Percentiles rank a stretch among this genome's conserved stretches.
phyloP scores from a whole-genome alignment of 441 rosid genomes.

The Gossypium laxum region DNA sequence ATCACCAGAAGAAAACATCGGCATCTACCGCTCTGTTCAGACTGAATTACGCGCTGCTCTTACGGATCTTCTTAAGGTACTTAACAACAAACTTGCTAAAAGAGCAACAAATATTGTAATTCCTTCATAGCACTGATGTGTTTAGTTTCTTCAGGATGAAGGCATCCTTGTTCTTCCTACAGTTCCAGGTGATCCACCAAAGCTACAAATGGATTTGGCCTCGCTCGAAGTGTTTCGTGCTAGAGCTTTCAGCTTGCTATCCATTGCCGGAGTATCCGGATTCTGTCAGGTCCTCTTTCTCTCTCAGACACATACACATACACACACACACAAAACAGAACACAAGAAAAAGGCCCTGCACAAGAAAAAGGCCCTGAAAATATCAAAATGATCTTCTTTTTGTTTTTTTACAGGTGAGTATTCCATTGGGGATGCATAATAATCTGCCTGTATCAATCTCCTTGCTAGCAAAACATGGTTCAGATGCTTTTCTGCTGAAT shows the following conservation, averaged over 20 bases:
- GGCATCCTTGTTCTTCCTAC: conserved; percentile 74
- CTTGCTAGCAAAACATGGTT: conserved; percentile 60
- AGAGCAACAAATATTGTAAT: background rate
- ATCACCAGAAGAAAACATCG: conserved; percentile 38
- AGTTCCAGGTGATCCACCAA: conserved; percentile 76
- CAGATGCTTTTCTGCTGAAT: conserved; percentile 63
- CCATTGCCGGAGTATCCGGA: conserved; percentile 73
- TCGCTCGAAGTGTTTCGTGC: conserved; percentile 42
- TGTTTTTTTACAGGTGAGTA: conserved; percentile 42
- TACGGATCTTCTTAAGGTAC: conserved; percentile 59
- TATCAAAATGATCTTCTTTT: background rate
- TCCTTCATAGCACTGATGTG: background rate
- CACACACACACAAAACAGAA: background rate
- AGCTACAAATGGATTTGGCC: conserved; percentile 44
- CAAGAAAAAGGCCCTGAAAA: background rate
- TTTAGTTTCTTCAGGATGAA: conserved; percentile 32
- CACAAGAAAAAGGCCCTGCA: background rate
- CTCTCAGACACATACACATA: background rate
- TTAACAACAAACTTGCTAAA: background rate
- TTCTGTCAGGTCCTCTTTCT: conserved; percentile 56
- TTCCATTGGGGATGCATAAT: conserved; percentile 55
- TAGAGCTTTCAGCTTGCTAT: conserved; percentile 54
- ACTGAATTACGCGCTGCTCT: conserved; percentile 50
- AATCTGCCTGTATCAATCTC: conserved; percentile 63
- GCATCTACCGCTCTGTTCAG: conserved; percentile 39